Percentiles rank a stretch among this genome's conserved stretches.
These are phyloP conservation scores for Kazachstania psychrophila DNA, from an alignment of 805 yeast genomes.

Conservation along the genomic window DNA sequence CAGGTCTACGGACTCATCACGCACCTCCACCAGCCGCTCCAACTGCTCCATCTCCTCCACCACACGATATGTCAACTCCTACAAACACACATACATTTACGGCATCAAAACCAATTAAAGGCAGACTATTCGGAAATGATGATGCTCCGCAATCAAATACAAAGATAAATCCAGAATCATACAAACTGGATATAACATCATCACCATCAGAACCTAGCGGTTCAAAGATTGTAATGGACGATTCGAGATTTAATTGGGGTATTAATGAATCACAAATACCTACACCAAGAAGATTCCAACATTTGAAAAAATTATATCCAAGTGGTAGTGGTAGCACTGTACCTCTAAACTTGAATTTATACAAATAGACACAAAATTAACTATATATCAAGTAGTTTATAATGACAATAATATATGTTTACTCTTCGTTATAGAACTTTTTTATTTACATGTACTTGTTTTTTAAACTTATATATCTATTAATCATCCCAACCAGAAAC, in stretches of 20 bases:
- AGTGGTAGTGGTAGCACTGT: slow-evolving; percentile 93
- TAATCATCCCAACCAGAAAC: slow-evolving; percentile 74
- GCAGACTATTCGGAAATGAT: slow-evolving; percentile 22
- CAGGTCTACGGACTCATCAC: slow-evolving; percentile 10
- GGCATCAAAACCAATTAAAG: slow-evolving; percentile 6
- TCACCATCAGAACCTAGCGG: slow-evolving; percentile 16
- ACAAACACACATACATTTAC: slow-evolving; percentile 2
- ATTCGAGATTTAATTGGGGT: slow-evolving; percentile 56
- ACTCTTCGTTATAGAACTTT: not conserved
- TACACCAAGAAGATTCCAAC: slow-evolving; percentile 73
- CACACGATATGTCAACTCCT: not conserved
- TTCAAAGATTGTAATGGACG: slow-evolving; percentile 47
- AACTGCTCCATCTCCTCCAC: slow-evolving; percentile 1
- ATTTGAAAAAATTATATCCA: slow-evolving; percentile 72
- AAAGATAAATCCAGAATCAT: slow-evolving; percentile 11
- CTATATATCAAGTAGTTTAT: no score
- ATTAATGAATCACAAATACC: slow-evolving; percentile 63
- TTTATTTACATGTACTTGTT: slow-evolving; percentile 1
- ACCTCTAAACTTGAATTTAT: slow-evolving; percentile 51
- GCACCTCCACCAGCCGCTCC: slow-evolving; percentile 9
- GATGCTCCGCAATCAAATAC: slow-evolving; percentile 23
- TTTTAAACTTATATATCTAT: not conserved
- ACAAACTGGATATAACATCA: slow-evolving; percentile 6
- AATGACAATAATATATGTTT: not conserved
- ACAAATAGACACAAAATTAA: no score